These are phyloP conservation scores for Aquilaria malaccensis DNA, from an alignment of 345 rosid species.

Conservation along the genomic window DNA sequence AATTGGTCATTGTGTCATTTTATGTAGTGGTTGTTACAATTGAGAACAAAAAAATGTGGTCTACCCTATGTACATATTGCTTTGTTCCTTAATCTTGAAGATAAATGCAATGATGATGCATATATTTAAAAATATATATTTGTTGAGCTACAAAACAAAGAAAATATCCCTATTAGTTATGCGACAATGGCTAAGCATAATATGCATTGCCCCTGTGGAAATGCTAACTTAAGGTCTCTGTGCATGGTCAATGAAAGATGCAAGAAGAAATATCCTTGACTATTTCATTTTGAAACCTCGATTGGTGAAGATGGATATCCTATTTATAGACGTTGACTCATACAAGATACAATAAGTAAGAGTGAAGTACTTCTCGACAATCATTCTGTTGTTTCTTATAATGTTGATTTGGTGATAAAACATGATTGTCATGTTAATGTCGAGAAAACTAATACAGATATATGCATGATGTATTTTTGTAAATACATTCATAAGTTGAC, in stretches of 20 bases:
- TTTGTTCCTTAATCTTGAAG: background rate
- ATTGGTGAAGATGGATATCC: background rate
- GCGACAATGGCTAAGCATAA: background rate
- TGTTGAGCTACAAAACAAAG: background rate
- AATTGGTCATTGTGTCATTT: too few species aligned
- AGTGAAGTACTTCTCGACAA: background rate
- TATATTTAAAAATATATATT: background rate
- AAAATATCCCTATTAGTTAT: background rate
- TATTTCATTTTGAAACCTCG: background rate
- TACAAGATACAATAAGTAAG: background rate
- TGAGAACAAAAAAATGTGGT: background rate
- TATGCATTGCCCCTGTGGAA: slow-evolving; percentile 3
- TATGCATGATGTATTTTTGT: too few species aligned
- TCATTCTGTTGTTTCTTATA: too few species aligned
- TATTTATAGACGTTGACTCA: background rate
- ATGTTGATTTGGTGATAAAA: too few species aligned
- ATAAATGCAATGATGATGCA: background rate
- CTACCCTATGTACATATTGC: background rate
- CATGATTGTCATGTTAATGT: too few species aligned
- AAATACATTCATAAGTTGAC: too few species aligned
- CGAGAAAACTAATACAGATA: too few species aligned
- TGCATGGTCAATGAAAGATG: background rate
- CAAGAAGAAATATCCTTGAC: background rate
- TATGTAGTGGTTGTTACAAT: background rate
- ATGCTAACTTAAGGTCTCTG: background rate